These are phyloP conservation scores for Termitomyces sp. DNA, from an alignment of 768 basidiomycete genomes.

Conservation along the genomic window DNA sequence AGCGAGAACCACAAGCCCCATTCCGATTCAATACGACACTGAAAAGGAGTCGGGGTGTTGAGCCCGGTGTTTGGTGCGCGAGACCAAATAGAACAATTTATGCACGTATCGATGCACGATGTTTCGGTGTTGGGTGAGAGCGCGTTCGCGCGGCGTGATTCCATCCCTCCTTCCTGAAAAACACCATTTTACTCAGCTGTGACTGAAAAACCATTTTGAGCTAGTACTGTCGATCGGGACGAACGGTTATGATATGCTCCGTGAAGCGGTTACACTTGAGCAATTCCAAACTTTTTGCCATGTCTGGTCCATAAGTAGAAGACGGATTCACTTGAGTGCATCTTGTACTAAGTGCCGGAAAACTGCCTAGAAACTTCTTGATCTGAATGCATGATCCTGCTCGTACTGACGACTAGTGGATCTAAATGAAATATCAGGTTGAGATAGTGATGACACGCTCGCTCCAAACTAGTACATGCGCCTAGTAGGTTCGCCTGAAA, in stretches of 20 bases:
- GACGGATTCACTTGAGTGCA: neutral
- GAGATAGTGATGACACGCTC: neutral
- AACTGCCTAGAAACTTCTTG: neutral
- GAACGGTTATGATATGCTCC: neutral
- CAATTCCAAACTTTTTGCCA: neutral
- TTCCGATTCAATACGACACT: constrained; percentile 17
- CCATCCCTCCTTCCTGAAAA: too few species aligned
- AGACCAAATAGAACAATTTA: too few species aligned
- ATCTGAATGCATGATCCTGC: neutral
- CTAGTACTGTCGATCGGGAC: neutral
- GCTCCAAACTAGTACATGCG: neutral
- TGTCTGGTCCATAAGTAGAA: too few species aligned
- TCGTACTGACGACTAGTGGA: neutral
- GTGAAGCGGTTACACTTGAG: neutral
- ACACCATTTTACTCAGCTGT: too few species aligned
- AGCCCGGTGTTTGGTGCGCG: too few species aligned
- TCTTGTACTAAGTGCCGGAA: neutral
- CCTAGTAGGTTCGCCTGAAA: neutral
- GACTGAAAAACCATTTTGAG: neutral
- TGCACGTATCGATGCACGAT: too few species aligned
- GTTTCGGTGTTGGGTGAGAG: too few species aligned
- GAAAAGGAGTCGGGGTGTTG: too few species aligned
- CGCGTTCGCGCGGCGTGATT: too few species aligned
- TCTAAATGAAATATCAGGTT: neutral
- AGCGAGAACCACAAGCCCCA: constrained; percentile 30